Percentiles rank a stretch among this genome's conserved stretches.
These are phyloP conservation scores for Fabrea salina DNA, from an alignment of 169 alveolate genomes.

Conservation along the genomic window DNA sequence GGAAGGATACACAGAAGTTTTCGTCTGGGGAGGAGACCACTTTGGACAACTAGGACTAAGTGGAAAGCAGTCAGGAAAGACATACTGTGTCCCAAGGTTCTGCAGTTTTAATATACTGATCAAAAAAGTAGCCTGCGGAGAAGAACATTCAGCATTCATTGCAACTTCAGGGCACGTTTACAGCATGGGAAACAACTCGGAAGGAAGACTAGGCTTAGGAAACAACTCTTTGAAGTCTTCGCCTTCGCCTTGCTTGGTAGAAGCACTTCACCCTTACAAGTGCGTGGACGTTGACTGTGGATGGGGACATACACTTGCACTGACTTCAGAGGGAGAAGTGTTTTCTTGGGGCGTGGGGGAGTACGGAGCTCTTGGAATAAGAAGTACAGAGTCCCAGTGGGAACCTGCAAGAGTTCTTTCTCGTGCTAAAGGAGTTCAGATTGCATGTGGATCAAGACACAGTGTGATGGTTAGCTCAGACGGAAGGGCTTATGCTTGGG, in stretches of 20 bases:
- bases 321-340: slow-evolving; percentile 13
- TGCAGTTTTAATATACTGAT: slow-evolving; percentile 22
- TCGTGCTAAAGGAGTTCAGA: background rate
- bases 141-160: slow-evolving; percentile 25
- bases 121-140: slow-evolving; percentile 23
- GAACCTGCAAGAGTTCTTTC: slow-evolving; percentile 4
- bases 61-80: background rate
- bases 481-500: slow-evolving; percentile 39
- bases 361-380: slow-evolving; percentile 28
- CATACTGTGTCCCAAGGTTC: slow-evolving; percentile 13
- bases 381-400: background rate
- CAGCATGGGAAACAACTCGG: slow-evolving; percentile 24
- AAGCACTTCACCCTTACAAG: background rate
- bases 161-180: slow-evolving; percentile 28
- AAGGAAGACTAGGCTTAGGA: slow-evolving; percentile 31
- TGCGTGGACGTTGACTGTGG: slow-evolving; percentile 20
- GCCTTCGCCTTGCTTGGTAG: slow-evolving; percentile 27
- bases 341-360: slow-evolving; percentile 30
- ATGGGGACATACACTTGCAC: slow-evolving; percentile 32
- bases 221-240: background rate
- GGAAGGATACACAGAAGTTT: slow-evolving; percentile 27
- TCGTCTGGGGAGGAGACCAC: slow-evolving; percentile 34
- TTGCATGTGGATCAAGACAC: slow-evolving; percentile 36
- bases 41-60: slow-evolving; percentile 32
- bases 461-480: background rate